A percentile compares a stretch with the other conserved stretches of the same genome.
These are phyloP conservation scores for Boletus speciosus DNA, from an alignment of 768 basidiomycete species.

Conservation along the genomic window DNA sequence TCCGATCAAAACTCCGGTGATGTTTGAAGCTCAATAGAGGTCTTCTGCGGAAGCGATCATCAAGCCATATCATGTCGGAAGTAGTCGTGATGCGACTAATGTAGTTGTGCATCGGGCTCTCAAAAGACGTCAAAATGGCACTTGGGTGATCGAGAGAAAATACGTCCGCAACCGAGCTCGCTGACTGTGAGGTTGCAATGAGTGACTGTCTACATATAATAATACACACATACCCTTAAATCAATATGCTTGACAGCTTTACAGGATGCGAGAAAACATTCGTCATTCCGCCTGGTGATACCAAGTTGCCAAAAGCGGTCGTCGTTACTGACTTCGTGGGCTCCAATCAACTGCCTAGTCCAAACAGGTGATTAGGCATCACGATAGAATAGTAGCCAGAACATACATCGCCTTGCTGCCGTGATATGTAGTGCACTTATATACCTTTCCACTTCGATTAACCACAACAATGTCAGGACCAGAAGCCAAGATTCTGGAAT, in stretches of 20 bases:
- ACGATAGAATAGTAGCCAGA: background rate
- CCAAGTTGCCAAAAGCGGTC: conserved; percentile 55
- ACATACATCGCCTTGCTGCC: conserved; percentile 43
- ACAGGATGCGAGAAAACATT: conserved; percentile 48
- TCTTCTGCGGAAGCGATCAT: conserved; percentile 51
- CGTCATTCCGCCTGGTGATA: conserved; percentile 30
- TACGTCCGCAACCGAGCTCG: conserved; percentile 26
- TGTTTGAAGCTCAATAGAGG: conserved; percentile 65
- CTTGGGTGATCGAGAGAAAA: conserved; percentile 33
- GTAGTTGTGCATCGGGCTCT: conserved; percentile 39
- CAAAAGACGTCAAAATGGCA: conserved; percentile 53
- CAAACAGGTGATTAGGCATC: background rate
- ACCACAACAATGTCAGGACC: conserved; percentile 39
- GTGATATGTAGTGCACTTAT: conserved; percentile 38
- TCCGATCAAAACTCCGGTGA: conserved; percentile 56
- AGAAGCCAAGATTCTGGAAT: conserved; percentile 41
- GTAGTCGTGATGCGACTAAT: conserved; percentile 59
- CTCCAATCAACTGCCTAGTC: conserved; percentile 21
- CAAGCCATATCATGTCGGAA: conserved; percentile 64
- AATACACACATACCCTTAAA: conserved; percentile 45
- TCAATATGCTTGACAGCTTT: conserved; percentile 47
- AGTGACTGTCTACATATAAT: background rate
- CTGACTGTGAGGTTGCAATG: conserved; percentile 29
- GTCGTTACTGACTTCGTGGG: conserved; percentile 2
- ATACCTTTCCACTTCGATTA: conserved; percentile 52